Evolutionary conservation across 2,329 filamentous ascomycete species (phyloP), one percentile per base, ranked within the genome.

Genomic region (Monilinia fructicola): DNA sequence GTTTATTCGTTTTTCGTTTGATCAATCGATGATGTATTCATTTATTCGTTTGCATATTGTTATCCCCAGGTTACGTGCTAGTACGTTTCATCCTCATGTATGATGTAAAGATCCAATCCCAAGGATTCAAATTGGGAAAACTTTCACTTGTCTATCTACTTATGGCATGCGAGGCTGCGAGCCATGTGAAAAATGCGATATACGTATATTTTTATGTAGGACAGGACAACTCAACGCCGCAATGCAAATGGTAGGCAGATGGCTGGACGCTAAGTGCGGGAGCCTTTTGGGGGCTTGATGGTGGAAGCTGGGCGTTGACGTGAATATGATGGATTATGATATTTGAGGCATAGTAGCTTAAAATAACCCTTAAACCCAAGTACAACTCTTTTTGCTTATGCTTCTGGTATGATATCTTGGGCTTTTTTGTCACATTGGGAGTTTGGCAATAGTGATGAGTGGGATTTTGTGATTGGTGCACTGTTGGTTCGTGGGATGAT

Each of bases 31-130:
- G 4, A 14, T 42, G 40, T 42, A 9, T n/a, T 21, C 11, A 48
- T 23, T 60, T 9, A 23, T 35, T 60, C 42, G 42, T 48, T 50
- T 28, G 31, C 44, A 61, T 35, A 16, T 38, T 7, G 1, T 21
- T n/a, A 50, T 23, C 21, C 58, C 44, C 44, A 18, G 58, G 28
- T 9, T 50, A 4, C 11, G 9, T n/a, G 4, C 23, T 60, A 61
- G 58, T 7, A 50, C 58, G 58, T 61, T 61, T 61, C 58, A 61
- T 61, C 28, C 38, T 61, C 56, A 50, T 61, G 58, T 61, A 52
- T 50, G 44, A 52, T 61, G 46, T 50, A 50, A 23, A 26, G 4
- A 61, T 61, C 58, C 44, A 61, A 61, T 61, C 44, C 44, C 7
- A 38, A 61, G n/a, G 23, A 28, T 42, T 50, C 28, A 50, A 50